phyloP scores from a whole-genome alignment of 2,329 filamentous ascomycete species.

The Cytospora mali region DNA sequence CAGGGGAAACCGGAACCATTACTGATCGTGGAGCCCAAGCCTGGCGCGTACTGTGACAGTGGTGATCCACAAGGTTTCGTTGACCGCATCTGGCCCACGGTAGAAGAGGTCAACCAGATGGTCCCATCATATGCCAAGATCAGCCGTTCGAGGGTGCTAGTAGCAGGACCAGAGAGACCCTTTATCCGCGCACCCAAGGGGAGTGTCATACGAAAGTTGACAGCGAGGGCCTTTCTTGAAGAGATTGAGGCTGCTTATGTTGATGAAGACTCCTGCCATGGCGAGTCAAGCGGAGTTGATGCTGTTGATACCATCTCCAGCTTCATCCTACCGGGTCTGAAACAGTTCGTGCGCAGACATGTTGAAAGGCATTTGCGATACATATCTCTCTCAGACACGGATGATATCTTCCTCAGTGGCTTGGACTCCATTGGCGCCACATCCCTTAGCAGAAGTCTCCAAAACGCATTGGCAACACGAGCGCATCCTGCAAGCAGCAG shows the following conservation, averaged over 20 bases:
- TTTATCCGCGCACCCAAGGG: not conserved
- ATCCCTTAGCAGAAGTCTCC: not conserved
- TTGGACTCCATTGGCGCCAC: not conserved
- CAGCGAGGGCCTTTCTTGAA: not conserved
- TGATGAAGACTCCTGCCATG: not conserved
- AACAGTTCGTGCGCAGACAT: not conserved
- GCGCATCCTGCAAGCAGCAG: not conserved
- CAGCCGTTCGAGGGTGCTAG: not conserved
- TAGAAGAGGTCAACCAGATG: not conserved
- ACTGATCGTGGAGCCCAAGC: not conserved
- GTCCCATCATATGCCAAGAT: not conserved
- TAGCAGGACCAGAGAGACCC: not conserved
- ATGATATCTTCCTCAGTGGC: not conserved
- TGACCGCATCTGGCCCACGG: not conserved
- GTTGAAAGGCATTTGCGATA: not conserved
- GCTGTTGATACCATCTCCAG: not conserved
- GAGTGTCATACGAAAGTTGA: not conserved
- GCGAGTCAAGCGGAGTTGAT: not conserved
- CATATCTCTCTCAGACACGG: not conserved
- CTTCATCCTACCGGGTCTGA: not conserved
- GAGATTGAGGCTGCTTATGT: not conserved
- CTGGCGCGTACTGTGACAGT: not conserved
- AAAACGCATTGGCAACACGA: not conserved
- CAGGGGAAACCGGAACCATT: not conserved
- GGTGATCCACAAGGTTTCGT: not conserved